Base-by-base conservation (phyloP, 2,329 filamentous ascomycete species). In the Diplocarpon mali region DNA sequence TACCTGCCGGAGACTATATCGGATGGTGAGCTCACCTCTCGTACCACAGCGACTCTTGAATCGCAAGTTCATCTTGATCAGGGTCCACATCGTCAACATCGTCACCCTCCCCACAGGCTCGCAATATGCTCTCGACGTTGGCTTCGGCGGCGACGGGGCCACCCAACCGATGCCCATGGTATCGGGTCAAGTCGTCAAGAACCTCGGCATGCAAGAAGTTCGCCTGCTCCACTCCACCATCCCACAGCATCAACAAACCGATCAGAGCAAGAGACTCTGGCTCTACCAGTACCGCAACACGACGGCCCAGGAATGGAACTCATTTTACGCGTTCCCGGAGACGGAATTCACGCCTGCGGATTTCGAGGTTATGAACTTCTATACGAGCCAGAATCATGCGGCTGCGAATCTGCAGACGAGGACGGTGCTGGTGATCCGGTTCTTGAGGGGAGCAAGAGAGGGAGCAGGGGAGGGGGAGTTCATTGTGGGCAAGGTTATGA, bases 281-380 rank as follows among this genome's bases (percentile, higher is more conserved):
- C 69, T 83, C 45, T 82, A 80, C 56, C 71, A 83, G 60, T 73
- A 75, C 51, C 69, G 73, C 24, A 69, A 74, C 49, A 61, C 63
- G 4, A 35, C 57, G 0, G 63, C 69, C 0, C 64, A 62, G 38
- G 65, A 67, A 2, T 88, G 80, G 76, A 65, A 70, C 16, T 65
- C 73, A 1, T 72, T 69, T 38, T 85, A 85, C 60, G 75, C 71
- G 49, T 88, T 87, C 60, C 70, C 72, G 2, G 76, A 83, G 48
- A 65, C 71, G 13, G 80, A 84, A 60, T 84, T 82, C 60, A 58
- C 76, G 29, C 70, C 69, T 3, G 61, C 65, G 35, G 80, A 85
- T 60, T 84, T 77, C 54, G 69, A 68, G 30, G 65, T 80, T 5
- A 68, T 81, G 66, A 83, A 75, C 59, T 74, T 67, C 53, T 72